Base-by-base conservation (phyloP, 2,329 filamentous ascomycete species). In the Xylariales sp. region DNA sequence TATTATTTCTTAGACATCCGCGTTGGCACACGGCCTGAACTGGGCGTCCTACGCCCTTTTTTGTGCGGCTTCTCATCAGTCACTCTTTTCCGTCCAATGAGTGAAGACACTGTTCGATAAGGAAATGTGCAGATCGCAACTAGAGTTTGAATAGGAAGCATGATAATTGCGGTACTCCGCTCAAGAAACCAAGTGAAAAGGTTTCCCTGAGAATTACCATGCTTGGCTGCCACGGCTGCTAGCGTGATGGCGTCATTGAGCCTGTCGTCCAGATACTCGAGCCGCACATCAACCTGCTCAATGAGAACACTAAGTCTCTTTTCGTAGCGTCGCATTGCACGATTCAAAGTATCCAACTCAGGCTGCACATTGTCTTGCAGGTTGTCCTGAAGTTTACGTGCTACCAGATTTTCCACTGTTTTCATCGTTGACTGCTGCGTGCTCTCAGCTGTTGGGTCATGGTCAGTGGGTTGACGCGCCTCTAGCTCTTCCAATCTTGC, bases 271-370 rank as follows among this genome's bases (percentile, higher is more conserved):
- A 95, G 68, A 15, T 80, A 75, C 28, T 78, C 74, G 41, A 96
- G 76, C 17, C 85, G 78, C 7, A 81, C 76, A 47, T 95, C 88
- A 3, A 82, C 87, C 53, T 91, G 83, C 38, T 84, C 73, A 8
- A 85, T 76, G 19, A 89, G 75, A 6, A 90, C 69, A 1, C 83
- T 83, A 5, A 85, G 81, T 51, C 89, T 86, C 65, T 95, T 96
- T 65, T 97, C 91, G 52, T 95, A 95, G 24, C 88, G 81, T 15
- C 91, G 78, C 30, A 97, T 85, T 4, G 91, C 90, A 33, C 91
- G 82, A 51, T 89, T 93, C 21, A 97, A 68, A 0, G 88, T 87
- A 51, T 96, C 90, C 5, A 97, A 72, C 42, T 57, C 59, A 15
- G 51, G 51, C 40, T 53, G 44, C 15, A 21, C 32, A 19, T 23